A percentile compares a stretch with the other conserved stretches of the same genome.
Conservation (phyloP, 345 rosid species). For the Dimocarpus longan region DNA sequence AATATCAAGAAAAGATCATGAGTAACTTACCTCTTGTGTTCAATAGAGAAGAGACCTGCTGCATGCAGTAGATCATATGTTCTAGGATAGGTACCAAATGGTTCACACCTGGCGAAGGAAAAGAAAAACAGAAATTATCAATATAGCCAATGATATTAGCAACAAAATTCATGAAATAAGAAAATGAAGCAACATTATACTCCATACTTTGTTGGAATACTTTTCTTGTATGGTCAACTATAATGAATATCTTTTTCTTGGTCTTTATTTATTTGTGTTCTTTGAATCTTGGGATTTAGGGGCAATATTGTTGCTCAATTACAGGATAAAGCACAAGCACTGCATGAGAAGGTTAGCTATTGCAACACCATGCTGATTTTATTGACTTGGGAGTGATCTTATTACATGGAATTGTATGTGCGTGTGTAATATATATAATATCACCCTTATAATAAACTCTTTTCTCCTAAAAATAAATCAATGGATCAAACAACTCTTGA, state of each 20-base stretch:
- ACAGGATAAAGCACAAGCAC: too few relatives aligned
- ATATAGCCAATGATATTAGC: slow-evolving; percentile 1
- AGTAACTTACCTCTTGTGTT: slow-evolving; percentile 52
- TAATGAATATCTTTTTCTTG: neutral
- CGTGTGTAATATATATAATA: too few relatives aligned
- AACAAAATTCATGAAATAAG: neutral
- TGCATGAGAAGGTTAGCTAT: too few relatives aligned
- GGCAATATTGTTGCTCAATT: too few relatives aligned
- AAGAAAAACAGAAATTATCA: neutral
- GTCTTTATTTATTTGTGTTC: neutral
- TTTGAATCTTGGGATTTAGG: too few relatives aligned
- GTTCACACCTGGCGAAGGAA: slow-evolving; percentile 55
- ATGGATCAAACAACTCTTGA: too few relatives aligned
- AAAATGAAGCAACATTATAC: neutral
- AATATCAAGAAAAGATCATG: neutral
- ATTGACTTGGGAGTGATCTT: too few relatives aligned
- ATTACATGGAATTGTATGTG: too few relatives aligned
- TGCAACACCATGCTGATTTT: too few relatives aligned
- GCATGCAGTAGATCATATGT: slow-evolving; percentile 69
- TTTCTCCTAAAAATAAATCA: too few relatives aligned
- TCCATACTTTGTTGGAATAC: neutral
- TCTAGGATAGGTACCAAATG: slow-evolving; percentile 69
- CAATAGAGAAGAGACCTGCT: slow-evolving; percentile 58
- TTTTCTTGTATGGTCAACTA: neutral
- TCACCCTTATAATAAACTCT: too few relatives aligned